Evolutionary conservation across 2,329 filamentous ascomycete species (phyloP).

Genomic region (Tolypocladium paradoxum): DNA sequence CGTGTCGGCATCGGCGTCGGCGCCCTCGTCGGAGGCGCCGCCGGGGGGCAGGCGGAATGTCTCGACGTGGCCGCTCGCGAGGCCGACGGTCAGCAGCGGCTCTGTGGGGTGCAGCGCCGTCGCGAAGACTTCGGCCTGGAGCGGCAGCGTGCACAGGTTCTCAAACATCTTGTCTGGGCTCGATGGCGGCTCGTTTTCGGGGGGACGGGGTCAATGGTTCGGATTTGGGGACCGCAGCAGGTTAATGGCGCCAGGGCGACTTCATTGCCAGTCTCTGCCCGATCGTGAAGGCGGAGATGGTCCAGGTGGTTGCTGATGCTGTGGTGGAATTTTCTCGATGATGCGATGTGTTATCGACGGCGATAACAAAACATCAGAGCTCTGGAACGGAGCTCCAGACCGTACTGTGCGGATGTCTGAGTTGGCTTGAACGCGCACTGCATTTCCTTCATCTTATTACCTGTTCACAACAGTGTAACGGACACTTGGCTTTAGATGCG

Average conservation of each 20-base stretch:
- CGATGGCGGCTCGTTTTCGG: background rate
- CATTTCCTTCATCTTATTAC: no score
- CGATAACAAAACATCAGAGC: background rate
- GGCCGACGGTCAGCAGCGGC: slow-evolving; percentile 75
- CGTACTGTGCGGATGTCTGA: background rate
- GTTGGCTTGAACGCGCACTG: background rate
- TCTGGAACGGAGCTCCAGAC: background rate
- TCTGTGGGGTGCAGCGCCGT: slow-evolving; percentile 78
- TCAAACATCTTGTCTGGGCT: slow-evolving; percentile 58
- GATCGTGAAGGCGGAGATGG: background rate
- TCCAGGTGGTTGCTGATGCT: background rate
- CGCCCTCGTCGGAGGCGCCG: slow-evolving; percentile 40
- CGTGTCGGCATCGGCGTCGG: slow-evolving; percentile 37
- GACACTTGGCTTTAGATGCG: no score
- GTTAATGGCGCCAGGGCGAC: background rate
- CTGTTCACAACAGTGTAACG: no score
- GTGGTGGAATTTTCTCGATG: background rate
- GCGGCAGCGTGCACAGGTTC: slow-evolving; percentile 80
- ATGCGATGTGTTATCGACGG: background rate
- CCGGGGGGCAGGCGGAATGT: slow-evolving; percentile 61
- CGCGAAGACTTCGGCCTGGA: slow-evolving; percentile 77
- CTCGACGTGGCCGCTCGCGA: slow-evolving; percentile 77
- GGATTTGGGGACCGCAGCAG: no score
- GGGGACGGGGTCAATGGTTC: background rate
- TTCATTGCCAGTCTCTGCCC: background rate